Evolutionary conservation across 768 basidiomycete species (phyloP).

Genomic region (Boletus sensibilis): DNA sequence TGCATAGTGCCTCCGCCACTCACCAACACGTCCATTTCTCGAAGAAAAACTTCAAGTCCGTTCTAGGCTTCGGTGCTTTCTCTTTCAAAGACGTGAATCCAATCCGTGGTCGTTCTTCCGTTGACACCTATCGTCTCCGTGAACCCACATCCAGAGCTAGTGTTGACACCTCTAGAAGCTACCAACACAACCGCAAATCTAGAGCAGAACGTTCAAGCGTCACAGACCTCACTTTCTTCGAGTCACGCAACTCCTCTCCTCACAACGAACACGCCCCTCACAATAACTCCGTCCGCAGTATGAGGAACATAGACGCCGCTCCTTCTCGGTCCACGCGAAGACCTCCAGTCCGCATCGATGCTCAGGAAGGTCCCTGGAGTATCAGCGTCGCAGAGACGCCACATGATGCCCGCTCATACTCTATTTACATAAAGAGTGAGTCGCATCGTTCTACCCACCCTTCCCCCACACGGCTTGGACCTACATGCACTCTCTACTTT

Average conservation of each 20-base stretch:
- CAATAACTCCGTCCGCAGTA: slow-evolving; percentile 36
- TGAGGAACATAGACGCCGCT: slow-evolving; percentile 45
- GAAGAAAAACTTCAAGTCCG: slow-evolving; percentile 49
- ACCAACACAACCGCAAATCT: slow-evolving; percentile 37
- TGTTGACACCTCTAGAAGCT: slow-evolving; percentile 43
- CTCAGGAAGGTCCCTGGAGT: slow-evolving; percentile 81
- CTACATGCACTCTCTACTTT: slow-evolving; percentile 17
- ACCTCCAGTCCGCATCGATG: slow-evolving; percentile 62
- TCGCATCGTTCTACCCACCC: slow-evolving; percentile 24
- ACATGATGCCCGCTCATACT: slow-evolving; percentile 65
- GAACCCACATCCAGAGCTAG: slow-evolving; percentile 40
- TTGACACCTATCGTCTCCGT: slow-evolving; percentile 27
- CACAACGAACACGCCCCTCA: slow-evolving; percentile 33
- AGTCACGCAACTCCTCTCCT: slow-evolving; percentile 32
- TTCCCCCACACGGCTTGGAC: slow-evolving; percentile 17
- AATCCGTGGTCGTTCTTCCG: slow-evolving; percentile 29
- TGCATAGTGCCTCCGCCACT: slow-evolving; percentile 43
- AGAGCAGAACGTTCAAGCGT: slow-evolving; percentile 38
- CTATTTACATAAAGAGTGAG: slow-evolving; percentile 90
- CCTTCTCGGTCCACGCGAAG: slow-evolving; percentile 43
- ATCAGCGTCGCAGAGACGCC: slow-evolving; percentile 87
- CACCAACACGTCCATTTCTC: slow-evolving; percentile 35
- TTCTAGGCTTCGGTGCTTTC: slow-evolving; percentile 43
- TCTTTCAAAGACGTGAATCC: slow-evolving; percentile 38
- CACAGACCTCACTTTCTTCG: slow-evolving; percentile 44